These are phyloP conservation scores for Plasmodium malariae DNA, from an alignment of 169 alveolate species.

Conservation along the genomic window DNA sequence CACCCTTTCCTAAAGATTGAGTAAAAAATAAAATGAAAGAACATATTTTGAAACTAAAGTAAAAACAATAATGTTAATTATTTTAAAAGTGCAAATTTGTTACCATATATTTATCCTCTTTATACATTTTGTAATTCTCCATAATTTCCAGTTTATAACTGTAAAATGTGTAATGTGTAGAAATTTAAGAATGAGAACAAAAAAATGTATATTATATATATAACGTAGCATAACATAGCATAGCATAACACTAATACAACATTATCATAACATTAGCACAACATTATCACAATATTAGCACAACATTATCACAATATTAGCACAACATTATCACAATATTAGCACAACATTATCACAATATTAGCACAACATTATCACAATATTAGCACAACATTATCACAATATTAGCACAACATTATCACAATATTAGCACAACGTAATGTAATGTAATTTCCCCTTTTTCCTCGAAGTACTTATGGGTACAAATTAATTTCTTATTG, in stretches of 20 bases:
- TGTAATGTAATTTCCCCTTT: not conserved
- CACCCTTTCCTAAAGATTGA: constrained; percentile 25
- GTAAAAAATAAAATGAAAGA: not conserved
- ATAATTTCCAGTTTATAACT: constrained; percentile 57
- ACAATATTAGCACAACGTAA: no score
- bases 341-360: no score
- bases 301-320: no score
- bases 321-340: no score
- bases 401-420: no score
- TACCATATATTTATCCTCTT: constrained; percentile 75
- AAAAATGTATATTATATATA: no score
- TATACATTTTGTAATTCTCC: constrained; percentile 55
- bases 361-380: no score
- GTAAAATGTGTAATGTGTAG: not conserved
- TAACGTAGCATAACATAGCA: no score
- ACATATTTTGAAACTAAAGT: not conserved
- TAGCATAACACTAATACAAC: no score
- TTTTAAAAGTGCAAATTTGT: not conserved
- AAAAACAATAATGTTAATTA: not conserved
- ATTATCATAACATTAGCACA: no score
- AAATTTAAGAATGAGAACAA: not conserved
- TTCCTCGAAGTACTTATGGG: constrained; percentile 29
- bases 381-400: no score
- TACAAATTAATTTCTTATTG: constrained; percentile 28
- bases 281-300: no score